Conservation (phyloP, 148 eudicot genomes). For the Diospyros kaki region DNA sequence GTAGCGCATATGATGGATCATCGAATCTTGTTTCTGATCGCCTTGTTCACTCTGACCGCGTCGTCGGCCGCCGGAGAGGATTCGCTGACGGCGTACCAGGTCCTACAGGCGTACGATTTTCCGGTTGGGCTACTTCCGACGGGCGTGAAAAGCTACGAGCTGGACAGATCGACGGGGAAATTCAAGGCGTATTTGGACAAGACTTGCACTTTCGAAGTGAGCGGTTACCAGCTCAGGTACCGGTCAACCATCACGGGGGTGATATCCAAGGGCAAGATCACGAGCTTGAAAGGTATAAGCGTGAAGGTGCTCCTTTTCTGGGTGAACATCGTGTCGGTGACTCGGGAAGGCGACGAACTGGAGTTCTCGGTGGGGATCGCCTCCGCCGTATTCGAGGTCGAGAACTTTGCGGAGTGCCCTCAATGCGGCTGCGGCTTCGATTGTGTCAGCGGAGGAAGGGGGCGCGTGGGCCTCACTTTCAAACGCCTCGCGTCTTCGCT, state of each 20-base stretch:
- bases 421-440: conserved; percentile 45
- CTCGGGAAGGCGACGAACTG: conserved; percentile 22
- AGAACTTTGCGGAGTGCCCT: conserved; percentile 29
- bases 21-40: not conserved
- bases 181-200: conserved; percentile 21
- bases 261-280: conserved; percentile 22
- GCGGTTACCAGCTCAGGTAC: conserved; percentile 27
- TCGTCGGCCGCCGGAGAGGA: conserved; percentile 4
- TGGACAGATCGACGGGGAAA: conserved; percentile 25
- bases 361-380: conserved; percentile 35
- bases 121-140: conserved; percentile 33
- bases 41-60: conserved; percentile 1
- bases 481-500: not conserved
- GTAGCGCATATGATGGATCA: not conserved
- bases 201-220: conserved; percentile 24
- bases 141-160: conserved; percentile 26
- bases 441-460: conserved; percentile 11
- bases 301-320: conserved; percentile 37
- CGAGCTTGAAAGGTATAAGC: conserved; percentile 28
- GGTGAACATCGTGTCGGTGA: conserved; percentile 31
- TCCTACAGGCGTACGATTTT: conserved; percentile 21
- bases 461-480: not conserved
- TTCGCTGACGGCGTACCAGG: conserved; percentile 18
- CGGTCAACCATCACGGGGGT: conserved; percentile 28
- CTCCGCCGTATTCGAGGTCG: conserved; percentile 28